Conservation (phyloP, 108 stramenopile genomes). For the Aurantiochytrium sp. region DNA sequence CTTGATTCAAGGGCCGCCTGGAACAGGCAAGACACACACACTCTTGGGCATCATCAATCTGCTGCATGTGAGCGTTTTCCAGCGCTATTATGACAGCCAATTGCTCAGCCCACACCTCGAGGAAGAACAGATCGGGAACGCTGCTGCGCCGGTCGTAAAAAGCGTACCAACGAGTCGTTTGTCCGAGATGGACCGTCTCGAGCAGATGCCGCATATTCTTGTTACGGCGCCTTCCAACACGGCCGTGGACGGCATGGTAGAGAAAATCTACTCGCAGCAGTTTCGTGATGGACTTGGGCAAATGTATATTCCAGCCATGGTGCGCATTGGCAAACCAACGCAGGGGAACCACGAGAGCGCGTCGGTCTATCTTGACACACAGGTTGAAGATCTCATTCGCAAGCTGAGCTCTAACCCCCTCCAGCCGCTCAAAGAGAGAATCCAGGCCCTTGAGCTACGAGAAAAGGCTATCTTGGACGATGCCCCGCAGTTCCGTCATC, state of each 20-base stretch:
- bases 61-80: slow-evolving; percentile 58
- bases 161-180: background rate
- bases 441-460: background rate
- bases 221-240: slow-evolving; percentile 94
- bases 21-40: slow-evolving; percentile 89
- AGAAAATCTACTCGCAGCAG: slow-evolving; percentile 79
- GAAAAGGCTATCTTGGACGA: background rate
- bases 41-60: slow-evolving; percentile 80
- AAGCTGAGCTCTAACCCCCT: background rate
- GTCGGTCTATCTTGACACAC: background rate
- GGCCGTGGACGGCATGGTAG: slow-evolving; percentile 91
- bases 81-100: slow-evolving; percentile 38
- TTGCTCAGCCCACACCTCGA: slow-evolving; percentile 16
- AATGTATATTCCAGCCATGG: slow-evolving; percentile 82
- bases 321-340: slow-evolving; percentile 71
- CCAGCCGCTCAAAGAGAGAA: background rate
- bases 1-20: slow-evolving; percentile 70
- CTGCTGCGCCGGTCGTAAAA: background rate
- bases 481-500: background rate
- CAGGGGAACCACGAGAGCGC: slow-evolving; percentile 27
- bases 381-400: background rate
- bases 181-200: background rate
- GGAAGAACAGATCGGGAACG: background rate
- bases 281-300: slow-evolving; percentile 81
- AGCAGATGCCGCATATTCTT: slow-evolving; percentile 47